phyloP scores from a whole-genome alignment of 1,284 basidiomycete species.

The Cutaneotrichosporon sp. region DNA sequence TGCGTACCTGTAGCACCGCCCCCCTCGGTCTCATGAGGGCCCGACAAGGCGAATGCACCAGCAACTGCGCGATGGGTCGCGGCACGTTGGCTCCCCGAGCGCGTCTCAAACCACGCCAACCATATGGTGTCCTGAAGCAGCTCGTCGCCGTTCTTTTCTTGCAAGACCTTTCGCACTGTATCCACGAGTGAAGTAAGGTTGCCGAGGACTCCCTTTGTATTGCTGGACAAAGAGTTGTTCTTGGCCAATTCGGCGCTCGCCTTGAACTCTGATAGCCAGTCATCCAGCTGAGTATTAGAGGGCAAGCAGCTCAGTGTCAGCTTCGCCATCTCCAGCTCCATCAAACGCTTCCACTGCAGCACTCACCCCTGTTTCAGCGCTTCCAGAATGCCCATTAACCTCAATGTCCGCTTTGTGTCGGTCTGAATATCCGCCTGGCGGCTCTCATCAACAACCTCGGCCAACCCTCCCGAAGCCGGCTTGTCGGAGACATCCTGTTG shows the following conservation, averaged over 20 bases:
- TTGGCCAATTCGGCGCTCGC: not conserved
- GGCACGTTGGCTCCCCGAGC: not conserved
- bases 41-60: too few relatives aligned
- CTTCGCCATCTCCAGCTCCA: not conserved
- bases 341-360: not conserved
- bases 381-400: not conserved
- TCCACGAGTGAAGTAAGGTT: not conserved
- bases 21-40: too few relatives aligned
- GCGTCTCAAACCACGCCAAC: constrained; percentile 4
- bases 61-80: too few relatives aligned
- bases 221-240: not conserved
- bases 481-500: not conserved
- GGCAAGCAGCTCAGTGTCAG: constrained; percentile 9
- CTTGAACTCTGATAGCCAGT: not conserved
- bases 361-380: not conserved
- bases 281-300: constrained; percentile 7
- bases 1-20: too few relatives aligned
- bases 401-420: too few relatives aligned
- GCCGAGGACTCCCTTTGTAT: not conserved
- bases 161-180: constrained; percentile 6
- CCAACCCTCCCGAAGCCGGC: not conserved
- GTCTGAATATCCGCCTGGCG: not conserved
- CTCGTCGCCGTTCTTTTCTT: constrained; percentile 16
- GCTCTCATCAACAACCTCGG: not conserved
- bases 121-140: constrained; percentile 13